phyloP scores from a whole-genome alignment of 305 asterid species.

The Fraxinus sp. region DNA sequence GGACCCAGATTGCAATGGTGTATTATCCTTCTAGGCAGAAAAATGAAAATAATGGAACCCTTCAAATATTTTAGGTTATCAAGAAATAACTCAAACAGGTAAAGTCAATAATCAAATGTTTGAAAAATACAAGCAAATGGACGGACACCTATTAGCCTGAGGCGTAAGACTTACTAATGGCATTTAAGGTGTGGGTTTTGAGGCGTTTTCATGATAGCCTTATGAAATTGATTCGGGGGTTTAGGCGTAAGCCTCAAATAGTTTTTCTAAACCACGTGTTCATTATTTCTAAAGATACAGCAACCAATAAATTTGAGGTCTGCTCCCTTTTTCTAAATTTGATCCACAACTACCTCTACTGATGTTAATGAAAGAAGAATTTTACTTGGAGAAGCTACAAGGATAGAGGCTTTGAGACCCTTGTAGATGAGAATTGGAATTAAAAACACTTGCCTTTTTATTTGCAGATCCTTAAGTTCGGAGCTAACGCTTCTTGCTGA shows the following conservation, averaged over 20 bases:
- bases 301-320: neutral
- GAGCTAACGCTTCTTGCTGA: neutral
- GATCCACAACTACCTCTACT: neutral
- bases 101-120: neutral
- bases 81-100: neutral
- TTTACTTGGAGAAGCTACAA: neutral
- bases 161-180: neutral
- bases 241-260: neutral
- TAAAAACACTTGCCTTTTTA: neutral
- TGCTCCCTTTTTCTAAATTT: neutral
- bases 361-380: neutral
- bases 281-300: neutral
- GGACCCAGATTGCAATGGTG: neutral
- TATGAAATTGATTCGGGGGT: neutral
- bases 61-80: neutral
- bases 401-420: neutral
- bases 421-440: neutral
- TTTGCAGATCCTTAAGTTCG: neutral
- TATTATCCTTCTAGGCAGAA: neutral
- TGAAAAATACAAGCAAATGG: neutral
- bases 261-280: neutral
- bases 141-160: neutral
- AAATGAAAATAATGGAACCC: neutral
- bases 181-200: neutral
- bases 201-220: neutral